Evolutionary conservation across 306 rosid genomes (phyloP).

Genomic region (Gastrolobium bilobum): DNA sequence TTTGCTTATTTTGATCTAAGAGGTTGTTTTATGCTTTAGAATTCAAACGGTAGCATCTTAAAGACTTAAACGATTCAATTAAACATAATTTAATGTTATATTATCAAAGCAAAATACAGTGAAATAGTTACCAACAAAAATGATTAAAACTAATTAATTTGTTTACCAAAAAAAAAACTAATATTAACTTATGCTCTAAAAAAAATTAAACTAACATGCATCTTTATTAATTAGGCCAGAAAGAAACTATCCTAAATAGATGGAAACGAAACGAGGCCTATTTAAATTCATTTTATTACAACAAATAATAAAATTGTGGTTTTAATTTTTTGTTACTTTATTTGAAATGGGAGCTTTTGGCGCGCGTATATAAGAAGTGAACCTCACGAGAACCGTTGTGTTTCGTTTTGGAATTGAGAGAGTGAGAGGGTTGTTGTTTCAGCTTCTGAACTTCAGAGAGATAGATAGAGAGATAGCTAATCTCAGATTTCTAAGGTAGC

Average conservation of each 20-base stretch:
- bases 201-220: neutral
- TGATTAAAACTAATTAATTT: no score
- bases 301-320: neutral
- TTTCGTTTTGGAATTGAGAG: slow-evolving; percentile 10
- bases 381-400: slow-evolving; percentile 27
- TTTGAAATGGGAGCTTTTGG: slow-evolving; percentile 56
- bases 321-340: neutral
- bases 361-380: slow-evolving; percentile 61
- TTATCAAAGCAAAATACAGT: slow-evolving; percentile 1
- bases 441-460: slow-evolving; percentile 42
- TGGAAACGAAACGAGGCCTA: neutral
- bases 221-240: neutral
- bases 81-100: neutral
- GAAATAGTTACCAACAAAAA: neutral
- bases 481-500: slow-evolving; percentile 35
- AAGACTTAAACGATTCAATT: neutral
- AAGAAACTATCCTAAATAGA: neutral
- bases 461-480: neutral
- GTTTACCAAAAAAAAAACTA: no score
- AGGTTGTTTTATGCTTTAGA: neutral
- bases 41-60: neutral
- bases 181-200: neutral
- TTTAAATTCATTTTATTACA: neutral
- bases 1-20: neutral
- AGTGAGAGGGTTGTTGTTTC: neutral